A percentile compares a stretch with the other conserved stretches of the same genome.
These are phyloP conservation scores for Alternaria sp. DNA, from an alignment of 2,329 filamentous ascomycete species.

Conservation along the genomic window DNA sequence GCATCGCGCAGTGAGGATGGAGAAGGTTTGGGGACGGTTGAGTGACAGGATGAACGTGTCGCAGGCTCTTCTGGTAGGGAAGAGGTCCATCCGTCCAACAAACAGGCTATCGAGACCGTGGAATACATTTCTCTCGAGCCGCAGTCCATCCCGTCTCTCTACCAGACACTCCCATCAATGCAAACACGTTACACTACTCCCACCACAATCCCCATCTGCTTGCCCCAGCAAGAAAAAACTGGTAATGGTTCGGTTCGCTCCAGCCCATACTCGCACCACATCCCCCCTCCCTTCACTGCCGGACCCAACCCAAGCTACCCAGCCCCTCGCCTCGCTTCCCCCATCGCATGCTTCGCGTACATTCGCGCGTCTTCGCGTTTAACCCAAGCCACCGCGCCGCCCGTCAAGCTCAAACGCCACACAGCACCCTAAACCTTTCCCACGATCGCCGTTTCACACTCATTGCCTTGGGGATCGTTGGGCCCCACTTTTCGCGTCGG, in stretches of 20 bases:
- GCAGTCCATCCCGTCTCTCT: neutral
- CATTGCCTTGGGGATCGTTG: neutral
- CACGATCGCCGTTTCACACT: slow-evolving; percentile 1
- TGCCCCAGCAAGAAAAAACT: neutral
- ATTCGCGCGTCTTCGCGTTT: neutral
- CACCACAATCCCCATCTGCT: neutral
- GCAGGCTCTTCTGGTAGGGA: neutral
- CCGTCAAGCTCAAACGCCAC: neutral
- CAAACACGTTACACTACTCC: neutral
- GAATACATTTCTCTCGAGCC: neutral
- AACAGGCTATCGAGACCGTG: neutral
- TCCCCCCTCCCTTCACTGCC: neutral
- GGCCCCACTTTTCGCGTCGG: neutral
- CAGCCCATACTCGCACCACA: neutral
- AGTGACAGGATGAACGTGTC: neutral
- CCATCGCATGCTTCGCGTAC: neutral
- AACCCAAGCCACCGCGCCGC: neutral
- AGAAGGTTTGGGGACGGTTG: neutral
- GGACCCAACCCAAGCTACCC: neutral
- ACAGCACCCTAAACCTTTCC: neutral
- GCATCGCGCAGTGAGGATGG: neutral
- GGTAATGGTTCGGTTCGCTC: neutral
- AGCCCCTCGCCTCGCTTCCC: neutral
- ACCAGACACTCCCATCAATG: neutral
- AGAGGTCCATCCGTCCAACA: neutral